These are phyloP conservation scores for Pleurotus ostreatus DNA, from an alignment of 768 basidiomycete species.

Conservation along the genomic window DNA sequence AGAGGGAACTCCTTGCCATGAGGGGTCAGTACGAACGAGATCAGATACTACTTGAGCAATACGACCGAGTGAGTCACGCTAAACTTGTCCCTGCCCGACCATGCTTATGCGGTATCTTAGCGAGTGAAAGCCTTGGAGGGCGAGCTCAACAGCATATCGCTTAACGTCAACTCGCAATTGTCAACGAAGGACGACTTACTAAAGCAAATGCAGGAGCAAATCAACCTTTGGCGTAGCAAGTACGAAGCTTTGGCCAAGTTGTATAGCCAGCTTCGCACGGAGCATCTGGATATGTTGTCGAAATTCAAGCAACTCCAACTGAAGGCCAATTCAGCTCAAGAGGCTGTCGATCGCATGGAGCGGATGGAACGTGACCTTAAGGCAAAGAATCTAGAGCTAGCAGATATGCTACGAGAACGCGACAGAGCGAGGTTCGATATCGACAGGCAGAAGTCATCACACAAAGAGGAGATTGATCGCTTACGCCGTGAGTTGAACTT, in stretches of 20 bases:
- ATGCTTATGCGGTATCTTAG: conserved; percentile 31
- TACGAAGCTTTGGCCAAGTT: conserved; percentile 98
- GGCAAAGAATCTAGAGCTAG: conserved; percentile 96
- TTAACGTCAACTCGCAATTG: conserved; percentile 83
- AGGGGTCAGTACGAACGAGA: conserved; percentile 97
- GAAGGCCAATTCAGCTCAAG: conserved; percentile 97
- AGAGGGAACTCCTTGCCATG: conserved; percentile 88
- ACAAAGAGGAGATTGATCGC: conserved; percentile 94
- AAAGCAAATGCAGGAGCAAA: conserved; percentile 93
- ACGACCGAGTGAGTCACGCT: conserved; percentile 64
- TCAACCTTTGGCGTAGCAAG: conserved; percentile 95
- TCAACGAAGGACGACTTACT: conserved; percentile 93
- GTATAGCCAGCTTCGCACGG: conserved; percentile 95
- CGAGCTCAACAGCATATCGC: conserved; percentile 71
- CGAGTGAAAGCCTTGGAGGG: conserved; percentile 94
- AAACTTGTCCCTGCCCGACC: too few relatives aligned
- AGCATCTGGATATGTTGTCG: conserved; percentile 94
- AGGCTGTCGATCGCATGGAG: conserved; percentile 97
- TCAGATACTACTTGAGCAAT: conserved; percentile 95
- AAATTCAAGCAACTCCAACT: conserved; percentile 98
- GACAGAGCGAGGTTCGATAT: conserved; percentile 95
- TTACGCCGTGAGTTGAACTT: conserved; percentile 89
- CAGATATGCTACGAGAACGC: conserved; percentile 98
- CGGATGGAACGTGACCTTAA: conserved; percentile 98
- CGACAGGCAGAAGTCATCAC: conserved; percentile 87